Base-by-base conservation (phyloP, 1,284 basidiomycete species). In the Trametes versicolor region DNA sequence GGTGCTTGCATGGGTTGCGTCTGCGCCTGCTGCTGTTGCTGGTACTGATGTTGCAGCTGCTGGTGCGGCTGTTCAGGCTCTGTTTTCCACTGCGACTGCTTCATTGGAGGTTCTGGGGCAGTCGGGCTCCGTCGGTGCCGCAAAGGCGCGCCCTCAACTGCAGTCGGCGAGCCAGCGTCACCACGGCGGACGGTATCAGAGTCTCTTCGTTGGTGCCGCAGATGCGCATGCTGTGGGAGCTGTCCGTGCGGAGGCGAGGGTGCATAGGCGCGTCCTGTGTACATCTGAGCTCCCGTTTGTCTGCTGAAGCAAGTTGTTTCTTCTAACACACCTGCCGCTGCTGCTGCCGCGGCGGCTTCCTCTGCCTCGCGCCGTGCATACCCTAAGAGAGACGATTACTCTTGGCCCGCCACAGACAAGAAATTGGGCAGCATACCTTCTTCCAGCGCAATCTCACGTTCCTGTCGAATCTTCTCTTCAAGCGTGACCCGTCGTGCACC, bases 171-270 rank as follows among this genome's bases (percentile, higher is more conserved):
- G 71, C 73, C 49, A 3, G 41, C 41, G 74, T 64, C 51, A 70
- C 55, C 36, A 60, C 74, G 64, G 68, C 68, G 89, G 32, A 92
- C 76, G 0, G 91, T 93, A 67, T 93, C 91, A 0, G 91, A 93
- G 65, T 92, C 90, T 29, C 86, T 85, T 60, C 91, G 86, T 70
- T 81, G 83, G 72, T 92, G 90, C 0, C 73, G 77, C 62, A 73
- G 62, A 39, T 77, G 73, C 10, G 73, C 63, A 64, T 64, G 67
- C 52, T 60, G 73, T 56, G 74, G 41, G 65, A 75, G 65, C 66
- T 81, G 71, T 59, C 75, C 34, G 67, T 74, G 68, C 66, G 81
- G 72, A 77, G 85, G 51, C 58, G 73, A 69, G 37, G 76, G 64
- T 68, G 79, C 63, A 27, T 75, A 74, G 50, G 37, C 60, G 21